Percentiles rank a stretch among this genome's conserved stretches.
Conservation (phyloP, 495 filamentous ascomycete genomes). For the Thermothielavioides terrestris region DNA sequence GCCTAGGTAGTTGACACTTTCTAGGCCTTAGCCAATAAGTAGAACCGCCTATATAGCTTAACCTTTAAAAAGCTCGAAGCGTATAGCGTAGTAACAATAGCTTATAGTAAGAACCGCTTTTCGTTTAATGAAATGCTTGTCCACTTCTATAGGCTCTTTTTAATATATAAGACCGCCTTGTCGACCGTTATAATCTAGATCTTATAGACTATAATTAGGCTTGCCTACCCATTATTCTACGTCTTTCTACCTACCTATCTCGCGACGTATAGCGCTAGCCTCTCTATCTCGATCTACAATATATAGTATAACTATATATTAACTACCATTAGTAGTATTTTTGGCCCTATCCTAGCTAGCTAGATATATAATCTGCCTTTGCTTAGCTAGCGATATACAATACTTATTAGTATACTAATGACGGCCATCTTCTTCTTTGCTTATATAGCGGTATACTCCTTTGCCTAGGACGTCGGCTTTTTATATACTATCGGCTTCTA, state of each 20-base stretch:
- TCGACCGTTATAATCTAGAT: constrained; percentile 59
- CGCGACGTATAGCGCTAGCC: constrained; percentile 26
- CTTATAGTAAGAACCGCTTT: constrained; percentile 35
- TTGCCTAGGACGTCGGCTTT: constrained; percentile 54
- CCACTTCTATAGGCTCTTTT: constrained; percentile 57
- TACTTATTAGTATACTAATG: constrained; percentile 53
- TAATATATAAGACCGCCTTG: constrained; percentile 49
- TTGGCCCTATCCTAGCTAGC: constrained; percentile 56
- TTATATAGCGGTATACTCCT: constrained; percentile 54
- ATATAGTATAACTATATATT: constrained; percentile 67
- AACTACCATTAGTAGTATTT: constrained; percentile 55
- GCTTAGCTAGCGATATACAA: constrained; percentile 56
- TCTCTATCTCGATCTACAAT: constrained; percentile 39
- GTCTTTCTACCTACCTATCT: constrained; percentile 52
- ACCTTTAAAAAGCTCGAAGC: constrained; percentile 52
- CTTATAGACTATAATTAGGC: constrained; percentile 58
- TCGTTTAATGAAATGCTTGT: constrained; percentile 42
- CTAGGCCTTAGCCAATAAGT: constrained; percentile 50
- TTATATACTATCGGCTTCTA: constrained; percentile 58
- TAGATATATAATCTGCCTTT: constrained; percentile 50
- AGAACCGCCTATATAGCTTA: constrained; percentile 54
- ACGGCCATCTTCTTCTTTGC: constrained; percentile 62
- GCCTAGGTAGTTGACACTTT: constrained; percentile 52
- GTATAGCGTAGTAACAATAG: constrained; percentile 37
- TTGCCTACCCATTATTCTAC: constrained; percentile 62